A percentile compares a stretch with the other conserved stretches of the same genome.
Conservation (phyloP, 1,284 basidiomycete genomes). For the Irpex sp. region DNA sequence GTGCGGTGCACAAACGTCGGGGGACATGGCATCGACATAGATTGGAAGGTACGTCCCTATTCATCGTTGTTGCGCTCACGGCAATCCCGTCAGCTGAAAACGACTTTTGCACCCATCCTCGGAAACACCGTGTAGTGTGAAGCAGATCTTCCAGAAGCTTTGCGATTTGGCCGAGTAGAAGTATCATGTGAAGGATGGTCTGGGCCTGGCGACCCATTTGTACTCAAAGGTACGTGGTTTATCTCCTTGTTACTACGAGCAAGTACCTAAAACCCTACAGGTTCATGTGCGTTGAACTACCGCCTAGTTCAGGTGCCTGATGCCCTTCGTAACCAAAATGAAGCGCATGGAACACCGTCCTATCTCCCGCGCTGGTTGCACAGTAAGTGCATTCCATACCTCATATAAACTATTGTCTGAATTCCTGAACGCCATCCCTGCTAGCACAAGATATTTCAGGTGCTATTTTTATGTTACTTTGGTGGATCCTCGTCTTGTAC, state of each 20-base stretch:
- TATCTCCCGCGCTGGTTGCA: slow-evolving; percentile 19
- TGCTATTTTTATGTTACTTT: slow-evolving; percentile 53
- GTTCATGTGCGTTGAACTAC: slow-evolving; percentile 82
- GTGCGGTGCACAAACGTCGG: slow-evolving; percentile 83
- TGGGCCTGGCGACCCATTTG: slow-evolving; percentile 73
- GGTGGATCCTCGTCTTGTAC: slow-evolving; percentile 49
- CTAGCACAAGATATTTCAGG: slow-evolving; percentile 18
- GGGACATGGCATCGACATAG: slow-evolving; percentile 69
- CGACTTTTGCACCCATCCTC: background rate
- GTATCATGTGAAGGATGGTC: slow-evolving; percentile 91
- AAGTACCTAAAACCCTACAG: slow-evolving; percentile 33
- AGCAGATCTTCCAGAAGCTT: slow-evolving; percentile 79
- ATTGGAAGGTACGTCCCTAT: slow-evolving; percentile 68
- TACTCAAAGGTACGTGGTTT: slow-evolving; percentile 69
- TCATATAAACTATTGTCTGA: background rate
- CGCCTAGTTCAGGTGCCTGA: slow-evolving; percentile 65
- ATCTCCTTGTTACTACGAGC: background rate
- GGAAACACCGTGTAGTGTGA: slow-evolving; percentile 69
- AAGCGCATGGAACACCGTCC: slow-evolving; percentile 17
- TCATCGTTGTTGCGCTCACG: no score
- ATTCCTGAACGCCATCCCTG: background rate
- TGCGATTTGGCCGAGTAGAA: slow-evolving; percentile 79
- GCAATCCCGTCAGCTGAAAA: no score
- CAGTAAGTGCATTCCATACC: slow-evolving; percentile 11
- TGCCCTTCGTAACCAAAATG: slow-evolving; percentile 34